Base-by-base conservation (phyloP, 2,329 filamentous ascomycete species). In the Gnomoniopsis sp. region DNA sequence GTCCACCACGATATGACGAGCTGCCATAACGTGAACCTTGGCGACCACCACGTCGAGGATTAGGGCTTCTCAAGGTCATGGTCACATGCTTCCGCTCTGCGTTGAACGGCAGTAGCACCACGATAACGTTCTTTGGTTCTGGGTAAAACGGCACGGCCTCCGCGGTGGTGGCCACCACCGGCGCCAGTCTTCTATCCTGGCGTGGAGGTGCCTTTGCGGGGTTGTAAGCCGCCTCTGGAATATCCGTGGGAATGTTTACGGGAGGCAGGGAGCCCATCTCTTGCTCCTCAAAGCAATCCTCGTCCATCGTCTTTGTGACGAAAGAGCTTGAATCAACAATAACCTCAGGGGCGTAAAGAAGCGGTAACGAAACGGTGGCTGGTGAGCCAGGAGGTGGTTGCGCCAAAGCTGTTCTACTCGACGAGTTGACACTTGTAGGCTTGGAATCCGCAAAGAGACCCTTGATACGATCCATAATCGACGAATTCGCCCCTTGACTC, bases 271-370 rank as follows among this genome's bases (percentile, higher is more conserved):
- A 92, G 3, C 89, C 89, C 77, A 89, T 89, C 70, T 92, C 88
- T 67, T 90, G 88, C 67, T 91, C 88, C 68, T 91, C 89, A 64
- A 93, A 93, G 64, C 90, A 90, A 62, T 90, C 87, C 63, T 91
- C 89, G 6, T 89, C 88, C 74, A 91, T 88, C 50, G 85, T 85
- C 67, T 88, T 89, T 3, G 85, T 86, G 17, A 78, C 79, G 21
- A 81, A 69, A 33, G 79, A 77, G 50, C 75, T 76, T 30, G 71
- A 69, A 19, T 68, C 75, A 6, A 51, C 67, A 60, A 56, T 58
- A 61, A 53, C 59, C 33, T 22, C 59, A 12, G 59, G 53, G 21
- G 65, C 61, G 60, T 68, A 59, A 64, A 75, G 71, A 17, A 44
- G 26, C 51, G 74, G 90, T 8, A 93, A 76, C 14, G 88, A 91